Evolutionary conservation across 176 grass and related monocot species (phyloP).

Genomic region (Oryza rufipogon): DNA sequence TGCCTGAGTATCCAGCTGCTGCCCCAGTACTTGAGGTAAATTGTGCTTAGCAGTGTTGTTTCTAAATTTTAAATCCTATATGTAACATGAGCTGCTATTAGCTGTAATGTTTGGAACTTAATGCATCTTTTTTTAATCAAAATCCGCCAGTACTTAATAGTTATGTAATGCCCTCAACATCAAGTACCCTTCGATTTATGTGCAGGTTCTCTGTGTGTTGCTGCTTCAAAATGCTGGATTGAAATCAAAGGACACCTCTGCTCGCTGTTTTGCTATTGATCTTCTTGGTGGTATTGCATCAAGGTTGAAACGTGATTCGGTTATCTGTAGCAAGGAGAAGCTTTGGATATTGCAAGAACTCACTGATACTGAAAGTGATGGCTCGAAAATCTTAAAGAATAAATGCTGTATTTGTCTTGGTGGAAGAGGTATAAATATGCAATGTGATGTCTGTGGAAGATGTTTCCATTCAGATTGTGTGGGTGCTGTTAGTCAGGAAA

Average conservation of each 20-base stretch:
- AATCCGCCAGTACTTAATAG: neutral
- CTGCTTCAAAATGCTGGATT: conserved; percentile 97
- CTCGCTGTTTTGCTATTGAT: conserved; percentile 97
- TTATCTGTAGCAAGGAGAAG: conserved; percentile 64
- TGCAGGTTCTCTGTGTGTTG: conserved; percentile 95
- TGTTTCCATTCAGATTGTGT: conserved; percentile 97
- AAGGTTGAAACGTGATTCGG: conserved; percentile 89
- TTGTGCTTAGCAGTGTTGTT: conserved; percentile 32
- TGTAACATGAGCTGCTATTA: neutral
- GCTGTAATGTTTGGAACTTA: neutral
- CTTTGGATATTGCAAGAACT: conserved; percentile 93
- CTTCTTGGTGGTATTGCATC: conserved; percentile 93
- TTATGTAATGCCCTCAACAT: conserved; percentile 11
- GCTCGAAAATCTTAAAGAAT: conserved; percentile 55
- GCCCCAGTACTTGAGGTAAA: conserved; percentile 95
- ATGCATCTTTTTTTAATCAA: neutral
- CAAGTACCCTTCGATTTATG: conserved; percentile 28
- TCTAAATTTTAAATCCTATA: conserved; percentile 43
- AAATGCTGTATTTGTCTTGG: conserved; percentile 84
- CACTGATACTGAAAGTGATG: conserved; percentile 47
- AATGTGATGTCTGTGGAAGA: conserved; percentile 73
- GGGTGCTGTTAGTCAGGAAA: conserved; percentile 71
- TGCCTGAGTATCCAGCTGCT: conserved; percentile 97
- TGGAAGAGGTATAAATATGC: conserved; percentile 76
- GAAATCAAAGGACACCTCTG: conserved; percentile 87